Evolutionary conservation across 306 rosid genomes (phyloP).

Genomic region (Hippophae tibetana): DNA sequence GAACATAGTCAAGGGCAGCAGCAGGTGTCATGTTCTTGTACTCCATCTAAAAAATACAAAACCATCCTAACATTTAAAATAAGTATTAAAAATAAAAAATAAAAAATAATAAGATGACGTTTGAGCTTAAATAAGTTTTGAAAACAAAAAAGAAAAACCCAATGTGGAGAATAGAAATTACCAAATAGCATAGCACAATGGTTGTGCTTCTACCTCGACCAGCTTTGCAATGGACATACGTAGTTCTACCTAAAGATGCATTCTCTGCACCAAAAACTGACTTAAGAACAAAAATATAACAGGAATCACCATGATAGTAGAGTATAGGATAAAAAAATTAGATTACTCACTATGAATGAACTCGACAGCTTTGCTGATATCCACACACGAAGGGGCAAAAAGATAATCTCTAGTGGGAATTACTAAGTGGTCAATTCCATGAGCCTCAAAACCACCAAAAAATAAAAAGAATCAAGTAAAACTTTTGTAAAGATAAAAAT

Average conservation of each 20-base stretch:
- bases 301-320: slow-evolving; percentile 8
- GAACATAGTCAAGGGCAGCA: slow-evolving; percentile 75
- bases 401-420: slow-evolving; percentile 96
- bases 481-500: neutral
- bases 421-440: slow-evolving; percentile 83
- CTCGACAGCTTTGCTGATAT: slow-evolving; percentile 79
- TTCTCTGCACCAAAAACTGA: slow-evolving; percentile 37
- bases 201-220: slow-evolving; percentile 98
- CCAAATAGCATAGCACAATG: slow-evolving; percentile 94
- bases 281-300: slow-evolving; percentile 1
- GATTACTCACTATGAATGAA: slow-evolving; percentile 70
- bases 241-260: slow-evolving; percentile 56
- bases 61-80: slow-evolving; percentile 4
- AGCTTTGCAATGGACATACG: slow-evolving; percentile 97
- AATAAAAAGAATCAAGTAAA: slow-evolving; percentile 13
- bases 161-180: slow-evolving; percentile 20
- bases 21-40: slow-evolving; percentile 82
- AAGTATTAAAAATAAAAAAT: slow-evolving; percentile 4
- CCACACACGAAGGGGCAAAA: slow-evolving; percentile 85
- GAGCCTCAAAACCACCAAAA: slow-evolving; percentile 46
- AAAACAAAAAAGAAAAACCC: neutral
- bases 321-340: neutral
- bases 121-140: neutral
- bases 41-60: slow-evolving; percentile 45
- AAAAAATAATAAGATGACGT: neutral